Evolutionary conservation across 2,329 filamentous ascomycete species (phyloP).

Genomic region (Colletotrichum sp.): DNA sequence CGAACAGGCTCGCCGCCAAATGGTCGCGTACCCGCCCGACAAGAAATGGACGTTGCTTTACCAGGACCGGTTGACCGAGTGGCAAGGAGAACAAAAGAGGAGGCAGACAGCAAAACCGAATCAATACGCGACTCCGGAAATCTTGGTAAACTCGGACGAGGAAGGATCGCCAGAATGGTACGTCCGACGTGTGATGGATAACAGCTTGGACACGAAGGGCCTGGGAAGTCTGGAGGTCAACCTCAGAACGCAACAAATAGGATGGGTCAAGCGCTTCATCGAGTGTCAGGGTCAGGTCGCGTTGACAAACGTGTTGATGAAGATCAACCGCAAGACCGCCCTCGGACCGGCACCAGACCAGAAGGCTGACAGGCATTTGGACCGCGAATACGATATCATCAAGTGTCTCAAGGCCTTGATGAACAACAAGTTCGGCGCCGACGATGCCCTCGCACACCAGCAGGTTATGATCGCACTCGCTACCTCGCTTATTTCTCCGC

Average conservation of each 20-base stretch:
- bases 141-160: slow-evolving; percentile 83
- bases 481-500: slow-evolving; percentile 84
- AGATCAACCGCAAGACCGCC: slow-evolving; percentile 88
- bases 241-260: slow-evolving; percentile 93
- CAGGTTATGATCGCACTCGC: slow-evolving; percentile 89
- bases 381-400: slow-evolving; percentile 94
- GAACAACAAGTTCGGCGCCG: slow-evolving; percentile 99
- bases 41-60: slow-evolving; percentile 99
- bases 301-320: slow-evolving; percentile 88
- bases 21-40: slow-evolving; percentile 90
- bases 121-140: slow-evolving; percentile 71
- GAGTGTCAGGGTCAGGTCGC: slow-evolving; percentile 98
- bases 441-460: slow-evolving; percentile 90
- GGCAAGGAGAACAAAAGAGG: slow-evolving; percentile 92
- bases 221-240: slow-evolving; percentile 94
- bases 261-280: slow-evolving; percentile 95
- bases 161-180: slow-evolving; percentile 99
- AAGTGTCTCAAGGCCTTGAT: slow-evolving; percentile 97
- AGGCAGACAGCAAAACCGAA: slow-evolving; percentile 72
- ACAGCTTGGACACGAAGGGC: slow-evolving; percentile 89
- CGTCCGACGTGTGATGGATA: slow-evolving; percentile 95
- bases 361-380: slow-evolving; percentile 77
- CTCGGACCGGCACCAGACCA: slow-evolving; percentile 67
- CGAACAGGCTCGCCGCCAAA: slow-evolving; percentile 91
- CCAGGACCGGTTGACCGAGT: slow-evolving; percentile 91